Percentiles rank a stretch among this genome's conserved stretches.
Evolutionary conservation across 805 yeast species (phyloP).

Genomic region (Saccharomycopsis synnaedendra): DNA sequence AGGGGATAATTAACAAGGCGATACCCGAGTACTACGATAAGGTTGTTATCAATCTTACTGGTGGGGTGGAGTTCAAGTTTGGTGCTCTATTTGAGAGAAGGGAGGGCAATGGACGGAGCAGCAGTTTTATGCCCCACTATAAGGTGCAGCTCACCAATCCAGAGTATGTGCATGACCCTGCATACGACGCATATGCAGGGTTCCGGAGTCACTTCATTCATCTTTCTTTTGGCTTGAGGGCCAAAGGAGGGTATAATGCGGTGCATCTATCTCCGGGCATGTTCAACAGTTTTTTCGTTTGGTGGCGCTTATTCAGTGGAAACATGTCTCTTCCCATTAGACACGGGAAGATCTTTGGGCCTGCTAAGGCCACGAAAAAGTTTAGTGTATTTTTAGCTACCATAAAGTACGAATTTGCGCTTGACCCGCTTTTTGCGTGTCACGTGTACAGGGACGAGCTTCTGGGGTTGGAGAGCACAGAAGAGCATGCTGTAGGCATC

Average conservation of each 20-base stretch:
- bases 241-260: conserved; percentile 45
- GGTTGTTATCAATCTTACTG: conserved; percentile 43
- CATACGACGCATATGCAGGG: conserved; percentile 71
- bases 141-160: conserved; percentile 50
- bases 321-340: conserved; percentile 67
- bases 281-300: conserved; percentile 54
- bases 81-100: conserved; percentile 48
- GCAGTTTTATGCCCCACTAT: conserved; percentile 46
- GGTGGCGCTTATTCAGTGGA: conserved; percentile 86
- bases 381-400: conserved; percentile 68
- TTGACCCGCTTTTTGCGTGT: conserved; percentile 63
- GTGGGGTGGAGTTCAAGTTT: conserved; percentile 46
- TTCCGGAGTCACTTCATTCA: conserved; percentile 80
- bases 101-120: conserved; percentile 27
- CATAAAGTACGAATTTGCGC: conserved; percentile 64
- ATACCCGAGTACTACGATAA: conserved; percentile 31
- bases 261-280: conserved; percentile 67
- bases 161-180: conserved; percentile 24
- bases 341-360: conserved; percentile 60
- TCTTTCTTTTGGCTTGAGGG: conserved; percentile 45
- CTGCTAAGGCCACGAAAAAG: conserved; percentile 42
- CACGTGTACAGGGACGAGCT: conserved; percentile 54
- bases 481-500: conserved; percentile 53
- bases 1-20: conserved; percentile 2
- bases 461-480: conserved; percentile 12